Conservation (phyloP, 106 monocot species). For the Narthecium ossifragum region DNA sequence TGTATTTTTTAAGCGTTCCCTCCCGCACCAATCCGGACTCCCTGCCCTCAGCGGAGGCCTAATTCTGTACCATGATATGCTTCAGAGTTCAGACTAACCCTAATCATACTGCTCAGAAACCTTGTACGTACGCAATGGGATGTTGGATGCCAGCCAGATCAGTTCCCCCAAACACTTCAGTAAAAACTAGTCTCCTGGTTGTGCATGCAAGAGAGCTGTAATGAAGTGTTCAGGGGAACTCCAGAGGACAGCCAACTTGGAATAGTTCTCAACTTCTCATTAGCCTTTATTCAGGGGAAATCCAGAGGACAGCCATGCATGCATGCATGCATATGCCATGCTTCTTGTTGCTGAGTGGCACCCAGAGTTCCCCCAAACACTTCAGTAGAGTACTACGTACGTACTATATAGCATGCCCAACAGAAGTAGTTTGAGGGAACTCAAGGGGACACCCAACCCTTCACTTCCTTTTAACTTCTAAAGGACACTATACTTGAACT, state of each 20-base stretch:
- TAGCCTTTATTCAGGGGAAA: neutral
- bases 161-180: slow-evolving; percentile 3
- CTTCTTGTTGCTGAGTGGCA: neutral
- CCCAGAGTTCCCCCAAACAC: neutral
- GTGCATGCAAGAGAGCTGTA: neutral
- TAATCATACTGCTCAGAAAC: too few relatives aligned
- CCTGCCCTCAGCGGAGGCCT: too few relatives aligned
- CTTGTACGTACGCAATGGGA: too few relatives aligned
- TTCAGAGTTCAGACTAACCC: too few relatives aligned
- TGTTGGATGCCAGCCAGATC: neutral
- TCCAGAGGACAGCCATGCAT: neutral
- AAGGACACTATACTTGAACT: too few relatives aligned
- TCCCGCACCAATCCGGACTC: too few relatives aligned
- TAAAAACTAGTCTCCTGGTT: neutral
- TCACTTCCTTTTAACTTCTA: too few relatives aligned
- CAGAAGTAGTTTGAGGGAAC: slow-evolving; percentile 1
- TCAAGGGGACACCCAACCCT: neutral
- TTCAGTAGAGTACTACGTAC: too few relatives aligned
- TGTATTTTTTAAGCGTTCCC: too few relatives aligned
- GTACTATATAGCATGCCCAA: too few relatives aligned
- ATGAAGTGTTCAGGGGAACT: slow-evolving; percentile 1
- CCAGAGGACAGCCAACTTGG: neutral
- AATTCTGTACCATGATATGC: too few relatives aligned
- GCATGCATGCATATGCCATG: neutral
- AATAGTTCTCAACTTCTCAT: too few relatives aligned